Conservation (phyloP, 805 yeast genomes). For the Suhomyces sp. region DNA sequence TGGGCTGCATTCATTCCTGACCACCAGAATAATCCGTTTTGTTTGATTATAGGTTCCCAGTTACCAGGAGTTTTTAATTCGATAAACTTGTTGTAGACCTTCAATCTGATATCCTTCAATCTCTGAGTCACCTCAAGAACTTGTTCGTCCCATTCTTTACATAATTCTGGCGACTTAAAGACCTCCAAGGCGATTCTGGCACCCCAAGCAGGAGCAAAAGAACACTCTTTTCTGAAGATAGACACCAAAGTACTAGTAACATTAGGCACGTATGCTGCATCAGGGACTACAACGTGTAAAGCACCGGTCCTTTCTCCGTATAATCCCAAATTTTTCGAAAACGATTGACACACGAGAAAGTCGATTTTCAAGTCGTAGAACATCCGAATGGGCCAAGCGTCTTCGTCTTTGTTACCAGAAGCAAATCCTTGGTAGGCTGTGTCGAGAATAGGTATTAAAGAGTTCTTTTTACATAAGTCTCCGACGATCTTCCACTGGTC, state of each 20-base stretch:
- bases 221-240: constrained; percentile 38
- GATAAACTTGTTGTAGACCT: constrained; percentile 26
- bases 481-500: constrained; percentile 37
- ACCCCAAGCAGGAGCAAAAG: constrained; percentile 48
- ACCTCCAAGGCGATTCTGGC: constrained; percentile 39
- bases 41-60: constrained; percentile 36
- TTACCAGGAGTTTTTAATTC: constrained; percentile 42
- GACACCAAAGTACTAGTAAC: constrained; percentile 27
- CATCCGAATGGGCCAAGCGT: constrained; percentile 39
- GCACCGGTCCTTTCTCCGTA: constrained; percentile 41
- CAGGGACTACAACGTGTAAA: constrained; percentile 30
- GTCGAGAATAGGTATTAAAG: constrained; percentile 34
- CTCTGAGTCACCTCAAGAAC: constrained; percentile 29
- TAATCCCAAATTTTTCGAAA: constrained; percentile 42
- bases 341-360: constrained; percentile 34
- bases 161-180: constrained; percentile 21
- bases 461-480: constrained; percentile 20
- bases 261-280: constrained; percentile 12
- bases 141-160: constrained; percentile 35
- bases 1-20: constrained; percentile 38
- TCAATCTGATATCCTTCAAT: constrained; percentile 28
- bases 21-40: constrained; percentile 45
- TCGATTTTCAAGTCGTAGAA: constrained; percentile 25
- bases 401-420: constrained; percentile 25
- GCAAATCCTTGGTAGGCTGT: constrained; percentile 44